Percentiles rank a stretch among this genome's conserved stretches.
Evolutionary conservation across 129 eudicot genomes (phyloP).

Genomic region (Sambucus nigra): DNA sequence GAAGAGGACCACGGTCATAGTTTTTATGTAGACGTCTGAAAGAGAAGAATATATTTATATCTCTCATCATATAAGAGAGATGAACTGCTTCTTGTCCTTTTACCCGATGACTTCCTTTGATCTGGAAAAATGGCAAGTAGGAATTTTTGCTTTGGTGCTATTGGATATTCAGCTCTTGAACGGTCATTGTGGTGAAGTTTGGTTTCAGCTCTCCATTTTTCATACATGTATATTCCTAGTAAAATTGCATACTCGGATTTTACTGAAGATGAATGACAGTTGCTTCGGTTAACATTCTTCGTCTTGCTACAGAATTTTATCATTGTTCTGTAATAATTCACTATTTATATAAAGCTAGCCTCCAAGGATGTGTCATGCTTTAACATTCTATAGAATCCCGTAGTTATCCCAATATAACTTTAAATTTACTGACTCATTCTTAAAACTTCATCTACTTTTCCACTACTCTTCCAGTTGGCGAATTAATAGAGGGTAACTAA

Average conservation of each 20-base stretch:
- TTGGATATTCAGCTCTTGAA: not conserved
- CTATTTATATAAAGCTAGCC: too few relatives aligned
- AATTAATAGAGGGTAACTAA: too few relatives aligned
- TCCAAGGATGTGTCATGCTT: too few relatives aligned
- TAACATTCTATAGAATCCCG: too few relatives aligned
- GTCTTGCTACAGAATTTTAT: too few relatives aligned
- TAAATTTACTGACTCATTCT: too few relatives aligned
- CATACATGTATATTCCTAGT: not conserved
- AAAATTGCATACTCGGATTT: not conserved
- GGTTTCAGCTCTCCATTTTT: not conserved
- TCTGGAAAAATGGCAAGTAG: not conserved
- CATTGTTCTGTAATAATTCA: too few relatives aligned
- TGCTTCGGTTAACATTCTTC: too few relatives aligned
- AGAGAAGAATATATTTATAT: not conserved
- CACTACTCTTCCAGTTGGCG: too few relatives aligned
- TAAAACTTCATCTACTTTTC: too few relatives aligned
- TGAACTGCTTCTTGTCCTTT: not conserved
- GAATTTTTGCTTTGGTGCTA: not conserved
- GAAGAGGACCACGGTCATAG: not conserved
- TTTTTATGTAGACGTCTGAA: not conserved
- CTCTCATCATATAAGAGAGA: not conserved
- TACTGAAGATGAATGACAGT: constrained; percentile 1
- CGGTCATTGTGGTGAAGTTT: not conserved
- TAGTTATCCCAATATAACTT: too few relatives aligned
- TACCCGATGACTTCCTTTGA: not conserved